Evolutionary conservation across 352 stramenopile genomes (phyloP).

Genomic region (Thraustotheca clavata): DNA sequence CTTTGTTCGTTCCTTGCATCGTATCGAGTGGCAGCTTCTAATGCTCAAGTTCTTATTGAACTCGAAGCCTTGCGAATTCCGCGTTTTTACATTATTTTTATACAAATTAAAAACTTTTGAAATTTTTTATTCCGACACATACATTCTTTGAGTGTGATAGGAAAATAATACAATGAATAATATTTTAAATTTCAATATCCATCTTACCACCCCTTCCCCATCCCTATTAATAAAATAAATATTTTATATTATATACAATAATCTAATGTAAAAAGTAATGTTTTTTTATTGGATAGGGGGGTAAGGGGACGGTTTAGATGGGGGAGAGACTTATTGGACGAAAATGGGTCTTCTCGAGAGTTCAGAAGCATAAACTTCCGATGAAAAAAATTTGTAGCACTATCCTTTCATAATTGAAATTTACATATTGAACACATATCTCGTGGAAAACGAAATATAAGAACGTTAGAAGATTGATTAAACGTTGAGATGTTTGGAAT

Average conservation of each 20-base stretch:
- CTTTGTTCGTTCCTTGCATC: slow-evolving; percentile 1
- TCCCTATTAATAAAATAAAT: neutral
- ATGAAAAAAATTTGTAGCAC: neutral
- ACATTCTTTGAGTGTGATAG: neutral
- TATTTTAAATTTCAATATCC: too few species aligned
- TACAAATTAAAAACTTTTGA: neutral
- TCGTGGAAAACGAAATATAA: too few species aligned
- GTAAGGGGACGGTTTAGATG: neutral
- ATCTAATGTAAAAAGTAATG: neutral
- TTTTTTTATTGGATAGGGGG: neutral
- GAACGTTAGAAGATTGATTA: too few species aligned
- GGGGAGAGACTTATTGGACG: slow-evolving; percentile 3
- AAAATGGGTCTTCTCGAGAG: neutral
- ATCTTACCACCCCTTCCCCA: too few species aligned
- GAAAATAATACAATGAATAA: neutral
- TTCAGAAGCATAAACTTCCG: neutral
- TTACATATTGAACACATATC: neutral
- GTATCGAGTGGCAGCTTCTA: neutral
- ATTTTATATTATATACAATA: neutral
- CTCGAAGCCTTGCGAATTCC: neutral
- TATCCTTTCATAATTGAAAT: slow-evolving; percentile 9
- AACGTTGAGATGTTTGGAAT: too few species aligned
- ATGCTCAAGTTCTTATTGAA: slow-evolving; percentile 1
- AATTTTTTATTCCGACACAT: neutral
- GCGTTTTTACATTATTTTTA: neutral